phyloP scores from a whole-genome alignment of 2,329 filamentous ascomycete genomes.

The Fusarium sp. region DNA sequence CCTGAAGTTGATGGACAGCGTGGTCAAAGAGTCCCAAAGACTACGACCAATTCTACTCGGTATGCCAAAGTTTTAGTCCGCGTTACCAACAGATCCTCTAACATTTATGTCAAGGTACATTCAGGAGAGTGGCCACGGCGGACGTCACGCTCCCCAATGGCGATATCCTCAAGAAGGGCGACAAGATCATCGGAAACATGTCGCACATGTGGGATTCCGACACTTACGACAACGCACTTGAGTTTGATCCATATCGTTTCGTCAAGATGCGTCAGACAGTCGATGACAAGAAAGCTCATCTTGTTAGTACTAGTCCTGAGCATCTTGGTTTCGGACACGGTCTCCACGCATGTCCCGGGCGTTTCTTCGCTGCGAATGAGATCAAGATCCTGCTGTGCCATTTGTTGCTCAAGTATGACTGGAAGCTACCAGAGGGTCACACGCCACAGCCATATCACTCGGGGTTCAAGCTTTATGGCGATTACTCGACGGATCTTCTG shows the following conservation, averaged over 20 bases:
- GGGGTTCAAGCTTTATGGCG: accelerated
- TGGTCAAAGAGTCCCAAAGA: conserved; percentile 61
- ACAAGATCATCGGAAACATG: background rate
- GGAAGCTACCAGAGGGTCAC: background rate
- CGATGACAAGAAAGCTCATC: conserved; percentile 43
- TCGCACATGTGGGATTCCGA: background rate
- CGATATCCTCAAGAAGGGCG: background rate
- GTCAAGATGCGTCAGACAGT: conserved; percentile 51
- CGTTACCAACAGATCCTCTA: background rate
- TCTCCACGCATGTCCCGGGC: conserved; percentile 61
- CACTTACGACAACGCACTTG: conserved; percentile 4
- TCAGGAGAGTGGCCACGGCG: background rate
- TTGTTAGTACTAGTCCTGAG: conserved; percentile 60
- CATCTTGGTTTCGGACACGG: conserved; percentile 65
- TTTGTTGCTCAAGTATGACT: conserved; percentile 60
- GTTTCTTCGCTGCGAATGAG: conserved; percentile 63
- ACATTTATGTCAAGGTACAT: background rate
- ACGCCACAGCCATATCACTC: accelerated
- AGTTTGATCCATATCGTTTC: conserved; percentile 59
- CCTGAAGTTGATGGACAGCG: conserved; percentile 59
- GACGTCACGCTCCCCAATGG: background rate
- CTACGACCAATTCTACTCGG: conserved; percentile 52
- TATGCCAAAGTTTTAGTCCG: background rate
- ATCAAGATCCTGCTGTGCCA: conserved; percentile 62
- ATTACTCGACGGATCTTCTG: background rate